phyloP scores from a whole-genome alignment of 148 eudicot species.

The Dianthus caryophyllus region DNA sequence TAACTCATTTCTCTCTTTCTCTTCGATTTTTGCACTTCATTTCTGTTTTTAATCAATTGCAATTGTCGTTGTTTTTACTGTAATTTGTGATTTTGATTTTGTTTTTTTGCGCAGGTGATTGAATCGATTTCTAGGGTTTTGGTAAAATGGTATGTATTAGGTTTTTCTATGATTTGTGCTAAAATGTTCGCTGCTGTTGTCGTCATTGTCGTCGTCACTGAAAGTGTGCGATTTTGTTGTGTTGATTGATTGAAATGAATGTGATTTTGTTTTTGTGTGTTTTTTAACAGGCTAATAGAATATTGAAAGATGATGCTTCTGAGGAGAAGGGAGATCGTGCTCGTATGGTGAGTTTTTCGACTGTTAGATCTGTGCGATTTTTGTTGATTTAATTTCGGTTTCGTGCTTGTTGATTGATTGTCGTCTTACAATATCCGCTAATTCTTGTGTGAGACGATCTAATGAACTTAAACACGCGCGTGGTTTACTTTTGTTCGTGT shows the following conservation, averaged over 20 bases:
- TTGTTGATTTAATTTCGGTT: not conserved
- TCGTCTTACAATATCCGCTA: not conserved
- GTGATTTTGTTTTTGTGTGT: not conserved
- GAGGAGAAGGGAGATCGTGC: slow-evolving; percentile 99
- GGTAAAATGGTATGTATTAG: slow-evolving; percentile 21
- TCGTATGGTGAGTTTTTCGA: slow-evolving; percentile 64
- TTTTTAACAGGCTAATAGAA: slow-evolving; percentile 45
- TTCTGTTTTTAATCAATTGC: not conserved
- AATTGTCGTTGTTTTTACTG: no score
- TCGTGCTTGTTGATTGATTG: not conserved
- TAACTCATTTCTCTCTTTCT: slow-evolving; percentile 1
- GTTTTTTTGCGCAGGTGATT: slow-evolving; percentile 12
- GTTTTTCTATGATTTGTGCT: not conserved
- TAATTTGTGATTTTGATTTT: not conserved
- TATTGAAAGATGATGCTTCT: slow-evolving; percentile 89
- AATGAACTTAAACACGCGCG: no score
- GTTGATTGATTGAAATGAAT: not conserved
- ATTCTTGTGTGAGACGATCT: not conserved
- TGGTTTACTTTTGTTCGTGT: no score
- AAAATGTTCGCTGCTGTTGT: not conserved
- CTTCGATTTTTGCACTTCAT: no score
- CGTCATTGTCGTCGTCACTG: not conserved
- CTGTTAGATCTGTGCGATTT: not conserved
- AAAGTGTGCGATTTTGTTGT: not conserved
- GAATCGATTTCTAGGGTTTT: not conserved